Evolutionary conservation across 176 grass and related monocot species (phyloP).

Genomic region (Rhynchospora breviuscula): DNA sequence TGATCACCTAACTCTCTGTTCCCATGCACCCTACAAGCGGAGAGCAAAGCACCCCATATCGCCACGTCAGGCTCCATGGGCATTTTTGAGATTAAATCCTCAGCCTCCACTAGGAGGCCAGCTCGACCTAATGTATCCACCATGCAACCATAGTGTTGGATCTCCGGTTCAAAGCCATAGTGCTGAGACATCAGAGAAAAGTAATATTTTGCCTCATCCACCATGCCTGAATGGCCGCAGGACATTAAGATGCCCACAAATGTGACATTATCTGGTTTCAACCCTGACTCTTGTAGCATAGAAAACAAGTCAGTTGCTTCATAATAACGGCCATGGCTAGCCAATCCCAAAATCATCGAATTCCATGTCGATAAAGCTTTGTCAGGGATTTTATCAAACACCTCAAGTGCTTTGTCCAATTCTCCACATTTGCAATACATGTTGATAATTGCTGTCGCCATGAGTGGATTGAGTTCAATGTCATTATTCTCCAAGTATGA

Average conservation of each 20-base stretch:
- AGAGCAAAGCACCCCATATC: slow-evolving; percentile 68
- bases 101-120: slow-evolving; percentile 48
- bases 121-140: slow-evolving; percentile 53
- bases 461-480: slow-evolving; percentile 39
- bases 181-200: slow-evolving; percentile 40
- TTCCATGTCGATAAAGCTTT: slow-evolving; percentile 61
- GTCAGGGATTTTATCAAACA: slow-evolving; percentile 36
- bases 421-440: slow-evolving; percentile 76
- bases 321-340: slow-evolving; percentile 34
- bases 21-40: slow-evolving; percentile 44
- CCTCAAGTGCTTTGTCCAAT: slow-evolving; percentile 31
- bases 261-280: slow-evolving; percentile 49
- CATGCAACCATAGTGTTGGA: slow-evolving; percentile 68
- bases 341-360: slow-evolving; percentile 59
- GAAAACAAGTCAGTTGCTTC: slow-evolving; percentile 43
- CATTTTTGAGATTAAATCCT: slow-evolving; percentile 47
- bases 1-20: slow-evolving; percentile 29
- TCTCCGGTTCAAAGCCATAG: slow-evolving; percentile 32
- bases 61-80: slow-evolving; percentile 56
- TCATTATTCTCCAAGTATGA: slow-evolving; percentile 37
- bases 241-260: slow-evolving; percentile 57
- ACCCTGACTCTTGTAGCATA: slow-evolving; percentile 13
- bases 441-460: slow-evolving; percentile 49
- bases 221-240: slow-evolving; percentile 47
- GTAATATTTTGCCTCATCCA: slow-evolving; percentile 38